Evolutionary conservation across 208 protist genomes (phyloP).

Genomic region (Leishmania turanica): DNA sequence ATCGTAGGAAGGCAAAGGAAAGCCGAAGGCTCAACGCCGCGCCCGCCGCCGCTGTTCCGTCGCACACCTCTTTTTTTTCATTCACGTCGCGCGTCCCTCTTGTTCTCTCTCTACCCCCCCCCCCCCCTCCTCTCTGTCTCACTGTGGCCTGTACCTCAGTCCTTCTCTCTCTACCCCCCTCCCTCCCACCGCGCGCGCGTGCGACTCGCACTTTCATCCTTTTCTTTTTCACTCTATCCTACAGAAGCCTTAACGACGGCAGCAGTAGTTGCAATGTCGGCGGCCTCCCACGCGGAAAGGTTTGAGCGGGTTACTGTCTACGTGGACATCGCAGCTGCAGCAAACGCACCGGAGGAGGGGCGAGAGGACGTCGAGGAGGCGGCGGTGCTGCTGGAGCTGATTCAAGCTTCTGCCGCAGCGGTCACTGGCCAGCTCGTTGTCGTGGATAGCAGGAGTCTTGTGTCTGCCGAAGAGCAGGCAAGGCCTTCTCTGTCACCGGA

Average conservation of each 20-base stretch:
- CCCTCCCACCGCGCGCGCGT: background rate
- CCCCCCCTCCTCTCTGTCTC: background rate
- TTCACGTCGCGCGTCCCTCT: too few relatives aligned
- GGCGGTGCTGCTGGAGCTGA: background rate
- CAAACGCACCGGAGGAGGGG: background rate
- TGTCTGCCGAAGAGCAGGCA: background rate
- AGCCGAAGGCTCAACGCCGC: background rate
- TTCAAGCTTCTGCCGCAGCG: slow-evolving; percentile 3
- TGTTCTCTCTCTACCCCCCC: too few relatives aligned
- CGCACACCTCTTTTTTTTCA: background rate
- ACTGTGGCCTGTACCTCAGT: too few relatives aligned
- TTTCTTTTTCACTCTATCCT: background rate
- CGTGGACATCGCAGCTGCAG: slow-evolving; percentile 7
- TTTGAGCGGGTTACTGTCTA: slow-evolving; percentile 30
- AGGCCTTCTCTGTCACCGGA: background rate
- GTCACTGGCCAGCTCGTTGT: slow-evolving; percentile 1
- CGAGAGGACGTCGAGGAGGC: background rate
- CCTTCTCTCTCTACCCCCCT: too few relatives aligned
- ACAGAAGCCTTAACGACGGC: background rate
- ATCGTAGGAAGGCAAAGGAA: background rate
- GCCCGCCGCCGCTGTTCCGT: too few relatives aligned
- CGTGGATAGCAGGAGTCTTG: background rate
- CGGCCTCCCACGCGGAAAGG: slow-evolving; percentile 2
- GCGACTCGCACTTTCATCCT: background rate
- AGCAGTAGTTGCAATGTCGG: background rate